phyloP scores from a whole-genome alignment of 306 rosid genomes.

The Trifolium dubium region DNA sequence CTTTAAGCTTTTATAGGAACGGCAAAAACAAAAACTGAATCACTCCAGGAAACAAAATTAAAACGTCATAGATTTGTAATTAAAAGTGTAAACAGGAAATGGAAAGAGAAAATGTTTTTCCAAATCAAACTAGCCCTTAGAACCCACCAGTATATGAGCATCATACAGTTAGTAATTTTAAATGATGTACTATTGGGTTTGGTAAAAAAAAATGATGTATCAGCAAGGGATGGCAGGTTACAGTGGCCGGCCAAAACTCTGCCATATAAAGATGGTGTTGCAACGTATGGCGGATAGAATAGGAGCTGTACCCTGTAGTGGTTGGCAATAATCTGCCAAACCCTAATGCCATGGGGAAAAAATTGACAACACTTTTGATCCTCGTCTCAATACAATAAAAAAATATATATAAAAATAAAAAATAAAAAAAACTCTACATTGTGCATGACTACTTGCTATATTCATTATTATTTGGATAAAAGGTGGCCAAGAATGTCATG shows the following conservation, averaged over 20 bases:
- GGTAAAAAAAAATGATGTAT: not conserved
- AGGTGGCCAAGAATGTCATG: conserved; percentile 14
- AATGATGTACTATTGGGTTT: not conserved
- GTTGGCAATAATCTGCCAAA: not conserved
- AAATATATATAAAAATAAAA: too few species aligned
- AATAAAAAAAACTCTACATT: not conserved
- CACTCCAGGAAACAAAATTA: not conserved
- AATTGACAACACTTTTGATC: conserved; percentile 5
- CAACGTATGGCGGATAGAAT: not conserved
- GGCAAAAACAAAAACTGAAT: not conserved
- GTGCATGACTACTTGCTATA: not conserved
- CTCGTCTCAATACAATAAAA: conserved; percentile 23
- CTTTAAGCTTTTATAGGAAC: not conserved
- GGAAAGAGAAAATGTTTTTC: not conserved
- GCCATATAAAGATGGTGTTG: not conserved
- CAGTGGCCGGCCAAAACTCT: not conserved
- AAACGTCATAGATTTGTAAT: conserved; percentile 2
- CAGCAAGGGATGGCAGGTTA: not conserved
- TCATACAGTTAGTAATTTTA: not conserved
- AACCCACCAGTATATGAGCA: conserved; percentile 28
- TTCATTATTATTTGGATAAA: conserved; percentile 16
- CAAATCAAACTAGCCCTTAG: not conserved
- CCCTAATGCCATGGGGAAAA: not conserved
- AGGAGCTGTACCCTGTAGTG: not conserved
- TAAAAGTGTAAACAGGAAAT: conserved; percentile 12